phyloP scores from a whole-genome alignment of 2,329 filamentous ascomycete genomes.

The Basipetospora sp. region DNA sequence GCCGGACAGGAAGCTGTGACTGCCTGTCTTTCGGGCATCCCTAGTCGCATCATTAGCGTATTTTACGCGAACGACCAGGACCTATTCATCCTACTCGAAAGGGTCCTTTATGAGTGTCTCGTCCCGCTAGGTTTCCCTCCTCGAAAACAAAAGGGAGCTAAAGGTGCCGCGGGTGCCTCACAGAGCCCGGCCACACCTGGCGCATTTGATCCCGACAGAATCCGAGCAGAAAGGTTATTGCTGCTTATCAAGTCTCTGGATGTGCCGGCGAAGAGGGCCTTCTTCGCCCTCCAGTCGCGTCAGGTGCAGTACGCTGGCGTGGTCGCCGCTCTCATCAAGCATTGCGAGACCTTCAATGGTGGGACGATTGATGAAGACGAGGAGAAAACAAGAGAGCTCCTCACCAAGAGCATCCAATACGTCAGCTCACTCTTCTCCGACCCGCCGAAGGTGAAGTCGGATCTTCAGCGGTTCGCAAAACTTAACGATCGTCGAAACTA shows the following conservation, averaged over 20 bases:
- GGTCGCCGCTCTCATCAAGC: constrained; percentile 59
- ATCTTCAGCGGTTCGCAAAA: constrained; percentile 83
- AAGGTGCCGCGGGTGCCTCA: constrained; percentile 43
- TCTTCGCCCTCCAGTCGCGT: constrained; percentile 70
- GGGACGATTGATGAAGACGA: constrained; percentile 64
- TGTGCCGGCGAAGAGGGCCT: constrained; percentile 64
- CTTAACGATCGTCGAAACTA: constrained; percentile 80
- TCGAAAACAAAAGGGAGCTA: constrained; percentile 42
- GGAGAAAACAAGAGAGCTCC: constrained; percentile 51
- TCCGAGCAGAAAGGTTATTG: constrained; percentile 72
- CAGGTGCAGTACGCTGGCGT: constrained; percentile 62
- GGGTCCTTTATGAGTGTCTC: constrained; percentile 72
- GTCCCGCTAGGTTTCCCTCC: constrained; percentile 80
- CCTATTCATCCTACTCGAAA: constrained; percentile 70
- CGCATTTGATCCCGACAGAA: constrained; percentile 48
- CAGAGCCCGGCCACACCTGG: constrained; percentile 35
- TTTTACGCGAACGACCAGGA: constrained; percentile 84
- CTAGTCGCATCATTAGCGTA: constrained; percentile 70
- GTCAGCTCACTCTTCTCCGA: constrained; percentile 67
- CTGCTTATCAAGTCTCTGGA: constrained; percentile 69
- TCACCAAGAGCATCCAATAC: constrained; percentile 60
- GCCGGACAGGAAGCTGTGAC: constrained; percentile 64
- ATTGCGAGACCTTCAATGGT: constrained; percentile 83
- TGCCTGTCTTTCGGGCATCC: constrained; percentile 64
- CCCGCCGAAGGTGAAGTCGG: constrained; percentile 50